Percentiles rank a stretch among this genome's conserved stretches.
phyloP scores from a whole-genome alignment of 2,329 filamentous ascomycete species.

The Curvularia spicifera region DNA sequence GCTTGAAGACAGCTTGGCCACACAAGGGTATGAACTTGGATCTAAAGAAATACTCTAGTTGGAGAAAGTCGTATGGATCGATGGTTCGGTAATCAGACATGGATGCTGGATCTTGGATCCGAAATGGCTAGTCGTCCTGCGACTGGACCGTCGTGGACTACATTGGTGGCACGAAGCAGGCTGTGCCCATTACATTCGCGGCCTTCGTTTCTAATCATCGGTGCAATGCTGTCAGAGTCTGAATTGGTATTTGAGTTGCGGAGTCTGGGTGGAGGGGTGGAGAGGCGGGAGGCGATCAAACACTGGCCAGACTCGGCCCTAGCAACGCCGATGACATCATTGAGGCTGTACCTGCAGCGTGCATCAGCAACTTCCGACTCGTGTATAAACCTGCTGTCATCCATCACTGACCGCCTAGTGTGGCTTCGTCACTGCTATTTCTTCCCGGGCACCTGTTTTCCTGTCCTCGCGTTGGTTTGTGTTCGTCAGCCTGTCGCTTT shows the following conservation, averaged over 20 bases:
- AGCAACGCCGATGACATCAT: constrained; percentile 17
- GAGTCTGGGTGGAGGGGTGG: constrained; percentile 2
- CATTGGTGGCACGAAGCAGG: neutral
- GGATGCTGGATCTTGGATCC: neutral
- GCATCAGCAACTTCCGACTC: constrained; percentile 12
- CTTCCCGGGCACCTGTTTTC: neutral
- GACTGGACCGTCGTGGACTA: neutral
- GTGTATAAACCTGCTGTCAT: constrained; percentile 18
- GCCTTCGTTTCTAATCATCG: neutral
- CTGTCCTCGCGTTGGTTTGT: constrained; percentile 6
- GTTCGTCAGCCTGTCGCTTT: constrained; percentile 22
- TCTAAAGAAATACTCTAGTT: neutral
- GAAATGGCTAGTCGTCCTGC: neutral
- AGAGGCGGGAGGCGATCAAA: constrained; percentile 12
- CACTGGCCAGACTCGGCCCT: neutral
- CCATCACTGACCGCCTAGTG: constrained; percentile 8
- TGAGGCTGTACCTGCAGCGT: constrained; percentile 14
- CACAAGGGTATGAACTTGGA: neutral
- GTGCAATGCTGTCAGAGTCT: neutral
- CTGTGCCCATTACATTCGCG: neutral
- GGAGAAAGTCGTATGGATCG: neutral
- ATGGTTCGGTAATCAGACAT: neutral
- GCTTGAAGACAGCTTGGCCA: neutral
- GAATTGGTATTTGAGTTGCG: neutral
- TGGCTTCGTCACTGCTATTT: constrained; percentile 3